A percentile compares a stretch with the other conserved stretches of the same genome.
phyloP scores from a whole-genome alignment of 306 rosid genomes.

The Arachis hypogaea region DNA sequence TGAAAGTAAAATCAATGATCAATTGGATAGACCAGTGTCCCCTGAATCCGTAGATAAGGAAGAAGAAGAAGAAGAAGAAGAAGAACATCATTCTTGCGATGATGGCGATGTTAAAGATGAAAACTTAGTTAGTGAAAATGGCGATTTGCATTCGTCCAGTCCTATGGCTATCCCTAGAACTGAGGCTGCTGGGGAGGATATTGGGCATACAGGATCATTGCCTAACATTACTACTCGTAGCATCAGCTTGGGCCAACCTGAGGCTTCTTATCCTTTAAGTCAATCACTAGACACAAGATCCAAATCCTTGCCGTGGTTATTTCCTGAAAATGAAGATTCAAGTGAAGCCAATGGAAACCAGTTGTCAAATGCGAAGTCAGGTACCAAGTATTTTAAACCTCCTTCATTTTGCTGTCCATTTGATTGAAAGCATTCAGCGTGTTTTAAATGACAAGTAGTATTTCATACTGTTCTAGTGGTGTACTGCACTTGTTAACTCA shows the following conservation, averaged over 20 bases:
- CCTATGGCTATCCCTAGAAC: slow-evolving; percentile 57
- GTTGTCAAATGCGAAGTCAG: slow-evolving; percentile 41
- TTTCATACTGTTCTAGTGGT: slow-evolving; percentile 25
- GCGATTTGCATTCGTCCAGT: slow-evolving; percentile 41
- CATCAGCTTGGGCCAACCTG: slow-evolving; percentile 35
- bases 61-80: slow-evolving; percentile 45
- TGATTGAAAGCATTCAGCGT: slow-evolving; percentile 29
- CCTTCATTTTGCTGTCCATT: slow-evolving; percentile 18
- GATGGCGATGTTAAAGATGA: slow-evolving; percentile 42
- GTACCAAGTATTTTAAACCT: slow-evolving; percentile 27
- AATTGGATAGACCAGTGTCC: slow-evolving; percentile 43
- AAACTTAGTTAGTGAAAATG: slow-evolving; percentile 30
- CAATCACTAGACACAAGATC: slow-evolving; percentile 63
- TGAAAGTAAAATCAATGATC: slow-evolving; percentile 44
- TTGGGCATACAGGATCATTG: slow-evolving; percentile 57
- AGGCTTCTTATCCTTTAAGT: slow-evolving; percentile 51
- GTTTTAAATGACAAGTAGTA: slow-evolving; percentile 17
- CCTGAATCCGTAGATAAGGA: slow-evolving; percentile 42
- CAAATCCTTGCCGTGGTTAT: slow-evolving; percentile 40
- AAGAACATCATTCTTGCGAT: slow-evolving; percentile 39
- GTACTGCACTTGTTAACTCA: slow-evolving; percentile 17
- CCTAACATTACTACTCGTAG: slow-evolving; percentile 55
- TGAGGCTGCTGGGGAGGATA: slow-evolving; percentile 44
- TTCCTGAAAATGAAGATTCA: slow-evolving; percentile 45
- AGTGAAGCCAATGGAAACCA: slow-evolving; percentile 46